Base-by-base conservation (phyloP, 2,329 filamentous ascomycete species). In the Pyrenophora seminiperda region DNA sequence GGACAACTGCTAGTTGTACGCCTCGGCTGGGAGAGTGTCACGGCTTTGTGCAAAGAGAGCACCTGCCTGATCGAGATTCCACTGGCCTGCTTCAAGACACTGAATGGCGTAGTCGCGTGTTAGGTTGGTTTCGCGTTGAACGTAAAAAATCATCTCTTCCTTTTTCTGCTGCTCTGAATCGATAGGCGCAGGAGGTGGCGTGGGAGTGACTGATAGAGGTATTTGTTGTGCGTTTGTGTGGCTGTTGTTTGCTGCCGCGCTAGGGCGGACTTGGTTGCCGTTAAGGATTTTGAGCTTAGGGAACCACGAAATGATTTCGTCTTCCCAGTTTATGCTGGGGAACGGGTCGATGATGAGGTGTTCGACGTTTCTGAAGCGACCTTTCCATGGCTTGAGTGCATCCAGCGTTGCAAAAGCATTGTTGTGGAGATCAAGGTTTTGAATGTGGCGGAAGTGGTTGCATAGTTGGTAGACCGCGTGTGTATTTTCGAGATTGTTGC, bases 361-460 rank as follows among this genome's bases (percentile, higher is more conserved):
- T 67, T 96, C 86, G 9, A 97, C 81, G 48, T 85, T 78, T 43
- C 81, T 84, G 66, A 97, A 92, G 47, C 89, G 90, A 66, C 85
- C 83, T 53, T 87, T 87, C 91, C 91, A 97, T 24, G 79, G 82
- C 43, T 85, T 82, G 38, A 99, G 73, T 7, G 83, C 82, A 48
- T 85, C 83, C 41, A 91, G 73, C 42, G 83, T 84, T 50, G 81
- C 79, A 62, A 99, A 84, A 32, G 86, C 83, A 74, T 97, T 97
- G 67, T 87, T 84, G 46, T 90, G 94, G 19, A 97, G 82, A 61
- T 97, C 93, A 10, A 99, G 83, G 59, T 96, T 92, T 69, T 90
- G 87, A 52, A 97, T 79, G 54, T 92, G 88, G 0, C 92, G 91
- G 46, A 97, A 89, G 0, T 89, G 91, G 43, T 84, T 82, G 7